Evolutionary conservation across 164 flowering plant species (phyloP), one percentile per base, ranked within the genome.

Genomic region (Aristolochia fimbriata): DNA sequence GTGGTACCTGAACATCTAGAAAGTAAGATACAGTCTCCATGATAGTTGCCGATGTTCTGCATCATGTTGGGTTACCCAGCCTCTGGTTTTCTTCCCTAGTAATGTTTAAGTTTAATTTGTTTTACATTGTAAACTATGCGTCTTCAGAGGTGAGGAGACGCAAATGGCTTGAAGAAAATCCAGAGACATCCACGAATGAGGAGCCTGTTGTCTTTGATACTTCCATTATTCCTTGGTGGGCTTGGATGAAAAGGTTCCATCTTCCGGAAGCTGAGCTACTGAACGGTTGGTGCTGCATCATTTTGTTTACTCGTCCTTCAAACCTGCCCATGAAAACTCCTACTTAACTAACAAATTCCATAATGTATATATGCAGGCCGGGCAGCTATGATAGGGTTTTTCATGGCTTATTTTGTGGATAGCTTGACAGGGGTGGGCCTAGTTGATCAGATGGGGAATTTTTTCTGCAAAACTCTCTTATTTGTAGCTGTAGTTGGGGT

Each of bases 301-400:
- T 50, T n/a, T 55, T 47, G 33, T 12, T 55, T 49, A 41, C 7
- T 51, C 61, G 57, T 64, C 19, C 45, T 57, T 60, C n/a, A 20
- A 33, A 50, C 21, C 45, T 33, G 13, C 58, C 30, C 12, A 33
- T 49, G 57, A 24, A 15, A 14, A 25, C 33, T 52, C 23, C 4
- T 24, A 27, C 2, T 48, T 15, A 20, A 13, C 16, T 23, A 17
- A 59, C 37, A 13, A 6, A 24, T 1, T 52, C 14, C 12, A n/a
- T 11, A 21, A 20, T 62, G 51, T 24, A 11, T 54, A 15, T 46
- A 47, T 65, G 59, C 76, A 88, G 97, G 98, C 21, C 92, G 97
- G 31, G 97, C 99, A 64, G 99, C 99, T 15, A 93, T 90, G 99
- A 53, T 93, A 9, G 99, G 98, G 17, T 93, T 93, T 80, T 93